Conservation (phyloP, 169 alveolate species). For the Blepharisma undulans region DNA sequence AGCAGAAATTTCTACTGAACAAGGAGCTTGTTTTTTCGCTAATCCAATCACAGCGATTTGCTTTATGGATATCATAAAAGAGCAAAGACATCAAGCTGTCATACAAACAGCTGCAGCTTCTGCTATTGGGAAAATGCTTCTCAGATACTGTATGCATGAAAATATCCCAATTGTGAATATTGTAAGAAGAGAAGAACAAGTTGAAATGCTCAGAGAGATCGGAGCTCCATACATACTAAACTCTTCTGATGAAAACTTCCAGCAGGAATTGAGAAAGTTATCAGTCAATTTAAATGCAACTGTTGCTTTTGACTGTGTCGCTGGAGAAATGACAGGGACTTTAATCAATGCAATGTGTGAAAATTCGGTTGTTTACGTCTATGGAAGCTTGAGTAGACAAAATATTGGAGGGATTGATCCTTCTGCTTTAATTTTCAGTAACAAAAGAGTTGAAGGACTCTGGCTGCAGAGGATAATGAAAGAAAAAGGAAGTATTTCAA, state of each 20-base stretch:
- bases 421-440: not conserved
- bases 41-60: slow-evolving; percentile 24
- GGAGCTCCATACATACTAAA: slow-evolving; percentile 28
- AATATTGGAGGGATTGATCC: not conserved
- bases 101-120: slow-evolving; percentile 38
- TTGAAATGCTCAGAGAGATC: not conserved
- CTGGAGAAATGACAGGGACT: slow-evolving; percentile 13
- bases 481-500: not conserved
- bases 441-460: slow-evolving; percentile 2
- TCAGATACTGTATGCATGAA: not conserved
- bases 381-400: slow-evolving; percentile 15
- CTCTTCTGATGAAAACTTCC: not conserved
- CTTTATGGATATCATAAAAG: not conserved
- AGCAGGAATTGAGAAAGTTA: not conserved
- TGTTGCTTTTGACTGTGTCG: slow-evolving; percentile 25
- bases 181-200: slow-evolving; percentile 40
- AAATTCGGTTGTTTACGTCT: not conserved
- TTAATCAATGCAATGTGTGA: not conserved
- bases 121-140: slow-evolving; percentile 17
- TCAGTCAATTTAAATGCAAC: not conserved
- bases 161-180: not conserved
- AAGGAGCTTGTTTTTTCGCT: slow-evolving; percentile 10
- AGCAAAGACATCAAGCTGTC: not conserved
- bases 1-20: not conserved
- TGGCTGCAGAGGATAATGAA: not conserved